These are phyloP conservation scores for Breynia disticha DNA, from an alignment of 441 rosid genomes.

Conservation along the genomic window DNA sequence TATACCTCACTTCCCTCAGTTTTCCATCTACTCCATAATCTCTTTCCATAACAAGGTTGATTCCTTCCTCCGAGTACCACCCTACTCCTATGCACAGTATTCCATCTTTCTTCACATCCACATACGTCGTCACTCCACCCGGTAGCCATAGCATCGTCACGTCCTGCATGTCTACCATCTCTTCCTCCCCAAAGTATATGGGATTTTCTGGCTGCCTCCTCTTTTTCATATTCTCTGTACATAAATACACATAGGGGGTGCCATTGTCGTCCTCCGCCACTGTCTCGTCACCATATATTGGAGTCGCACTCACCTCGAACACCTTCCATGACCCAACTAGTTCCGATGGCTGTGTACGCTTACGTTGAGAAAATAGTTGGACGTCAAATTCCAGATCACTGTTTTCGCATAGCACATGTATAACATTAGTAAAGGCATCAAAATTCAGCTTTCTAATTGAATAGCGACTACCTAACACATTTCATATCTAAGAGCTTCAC, in stretches of 20 bases:
- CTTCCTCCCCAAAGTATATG: slow-evolving; percentile 68
- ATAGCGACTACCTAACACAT: too few relatives aligned
- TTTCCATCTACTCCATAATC: slow-evolving; percentile 71
- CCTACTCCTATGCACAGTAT: slow-evolving; percentile 69
- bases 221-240: slow-evolving; percentile 69
- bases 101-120: slow-evolving; percentile 66
- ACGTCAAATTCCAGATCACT: slow-evolving; percentile 47
- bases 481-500: too few relatives aligned
- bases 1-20: slow-evolving; percentile 66
- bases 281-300: slow-evolving; percentile 50
- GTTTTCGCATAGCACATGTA: slow-evolving; percentile 10
- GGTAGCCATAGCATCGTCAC: slow-evolving; percentile 74
- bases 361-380: slow-evolving; percentile 66
- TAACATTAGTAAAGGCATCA: slow-evolving; percentile 6
- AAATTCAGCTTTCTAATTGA: background rate
- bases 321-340: slow-evolving; percentile 90
- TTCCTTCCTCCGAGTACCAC: slow-evolving; percentile 88
- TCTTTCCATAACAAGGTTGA: slow-evolving; percentile 88
- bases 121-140: slow-evolving; percentile 66
- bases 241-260: slow-evolving; percentile 56
- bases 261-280: slow-evolving; percentile 19
- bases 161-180: slow-evolving; percentile 65
- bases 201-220: slow-evolving; percentile 58
- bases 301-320: slow-evolving; percentile 79
- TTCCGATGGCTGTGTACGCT: slow-evolving; percentile 57